Evolutionary conservation across 345 rosid species (phyloP).

Genomic region (Pugionium cornutum): DNA sequence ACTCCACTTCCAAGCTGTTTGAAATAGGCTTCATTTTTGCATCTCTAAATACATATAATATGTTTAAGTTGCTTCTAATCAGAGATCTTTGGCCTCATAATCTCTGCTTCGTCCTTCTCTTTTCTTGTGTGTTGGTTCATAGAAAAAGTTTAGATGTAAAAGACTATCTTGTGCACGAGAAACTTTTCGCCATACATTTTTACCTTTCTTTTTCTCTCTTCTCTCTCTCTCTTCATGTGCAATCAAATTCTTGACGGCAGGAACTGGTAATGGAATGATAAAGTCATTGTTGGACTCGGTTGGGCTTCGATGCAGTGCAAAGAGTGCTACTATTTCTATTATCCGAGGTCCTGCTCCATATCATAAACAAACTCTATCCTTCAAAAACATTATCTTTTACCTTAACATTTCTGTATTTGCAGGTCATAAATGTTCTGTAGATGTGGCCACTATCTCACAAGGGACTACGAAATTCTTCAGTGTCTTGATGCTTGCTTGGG

Average conservation of each 20-base stretch:
- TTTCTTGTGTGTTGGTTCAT: neutral
- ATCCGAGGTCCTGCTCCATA: slow-evolving; percentile 64
- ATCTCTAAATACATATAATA: neutral
- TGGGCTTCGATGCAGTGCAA: slow-evolving; percentile 66
- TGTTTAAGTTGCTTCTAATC: neutral
- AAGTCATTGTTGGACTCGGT: slow-evolving; percentile 80
- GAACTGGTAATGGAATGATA: slow-evolving; percentile 93
- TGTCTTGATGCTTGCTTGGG: slow-evolving; percentile 97
- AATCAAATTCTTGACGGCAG: slow-evolving; percentile 42
- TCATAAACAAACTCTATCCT: neutral
- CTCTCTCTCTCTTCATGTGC: neutral
- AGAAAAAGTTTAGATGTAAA: neutral
- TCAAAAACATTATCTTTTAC: neutral
- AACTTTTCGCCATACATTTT: neutral
- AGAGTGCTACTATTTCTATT: slow-evolving; percentile 66
- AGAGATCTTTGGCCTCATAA: no score
- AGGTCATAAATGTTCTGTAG: slow-evolving; percentile 80
- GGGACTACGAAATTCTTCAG: slow-evolving; percentile 69
- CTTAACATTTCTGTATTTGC: slow-evolving; percentile 33
- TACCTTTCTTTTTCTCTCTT: neutral
- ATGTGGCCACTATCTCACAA: slow-evolving; percentile 82
- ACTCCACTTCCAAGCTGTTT: neutral
- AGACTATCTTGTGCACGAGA: neutral
- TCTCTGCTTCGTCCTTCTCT: neutral
- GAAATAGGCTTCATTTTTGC: neutral